Conservation (phyloP, 192 early-diverging fungal genomes). For the Podila horticola region DNA sequence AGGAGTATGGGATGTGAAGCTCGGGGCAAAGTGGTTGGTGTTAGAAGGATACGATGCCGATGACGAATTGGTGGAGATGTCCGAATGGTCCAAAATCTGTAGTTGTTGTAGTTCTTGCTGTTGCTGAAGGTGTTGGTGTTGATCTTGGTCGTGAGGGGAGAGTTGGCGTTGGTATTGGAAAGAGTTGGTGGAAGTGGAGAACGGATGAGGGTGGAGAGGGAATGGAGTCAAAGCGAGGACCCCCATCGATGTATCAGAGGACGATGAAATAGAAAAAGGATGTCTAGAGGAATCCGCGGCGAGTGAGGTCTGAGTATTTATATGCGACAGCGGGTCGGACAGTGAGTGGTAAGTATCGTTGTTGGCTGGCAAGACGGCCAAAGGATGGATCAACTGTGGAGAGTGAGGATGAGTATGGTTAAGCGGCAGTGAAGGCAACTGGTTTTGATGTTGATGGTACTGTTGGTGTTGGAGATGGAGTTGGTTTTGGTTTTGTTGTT, state of each 20-base stretch:
- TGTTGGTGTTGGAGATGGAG: constrained; percentile 3
- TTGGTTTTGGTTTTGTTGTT: background rate
- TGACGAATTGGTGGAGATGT: constrained; percentile 1
- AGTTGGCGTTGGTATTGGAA: background rate
- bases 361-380: too few relatives aligned
- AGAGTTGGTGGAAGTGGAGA: background rate
- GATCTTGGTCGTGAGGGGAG: background rate
- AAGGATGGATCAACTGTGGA: too few relatives aligned
- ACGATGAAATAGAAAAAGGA: too few relatives aligned
- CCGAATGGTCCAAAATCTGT: background rate
- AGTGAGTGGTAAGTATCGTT: too few relatives aligned
- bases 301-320: too few relatives aligned
- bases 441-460: background rate
- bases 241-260: too few relatives aligned
- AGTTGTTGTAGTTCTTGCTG: background rate
- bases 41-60: background rate
- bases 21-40: background rate
- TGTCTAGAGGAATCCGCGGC: too few relatives aligned
- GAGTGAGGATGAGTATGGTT: too few relatives aligned
- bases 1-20: background rate
- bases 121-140: constrained; percentile 1
- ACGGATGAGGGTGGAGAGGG: background rate
- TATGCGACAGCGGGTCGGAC: too few relatives aligned
- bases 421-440: too few relatives aligned
- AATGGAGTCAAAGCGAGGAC: too few relatives aligned